Evolutionary conservation across 169 alveolate species (phyloP).

Genomic region (Eimeria maxima): DNA sequence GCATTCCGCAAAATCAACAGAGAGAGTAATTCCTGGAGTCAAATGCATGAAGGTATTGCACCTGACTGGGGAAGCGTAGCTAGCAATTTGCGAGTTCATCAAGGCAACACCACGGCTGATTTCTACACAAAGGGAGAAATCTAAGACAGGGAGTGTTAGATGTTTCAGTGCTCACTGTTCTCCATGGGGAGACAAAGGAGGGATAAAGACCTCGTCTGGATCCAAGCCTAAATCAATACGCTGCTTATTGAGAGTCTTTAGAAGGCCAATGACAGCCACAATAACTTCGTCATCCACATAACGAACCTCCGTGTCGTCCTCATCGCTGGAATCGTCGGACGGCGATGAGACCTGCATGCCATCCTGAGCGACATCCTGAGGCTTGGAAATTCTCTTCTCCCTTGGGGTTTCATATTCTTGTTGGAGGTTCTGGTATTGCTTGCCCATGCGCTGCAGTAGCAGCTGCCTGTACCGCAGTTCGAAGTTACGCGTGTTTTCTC

Average conservation of each 20-base stretch:
- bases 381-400: not conserved
- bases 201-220: conserved; percentile 74
- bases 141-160: not conserved
- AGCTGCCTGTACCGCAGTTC: conserved; percentile 71
- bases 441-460: conserved; percentile 71
- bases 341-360: not conserved
- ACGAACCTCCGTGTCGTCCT: conserved; percentile 76
- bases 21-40: not conserved
- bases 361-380: conserved; percentile 14
- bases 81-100: not conserved
- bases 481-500: conserved; percentile 68
- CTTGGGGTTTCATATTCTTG: conserved; percentile 70
- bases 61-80: not conserved
- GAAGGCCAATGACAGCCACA: conserved; percentile 69
- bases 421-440: conserved; percentile 62
- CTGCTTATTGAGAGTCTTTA: conserved; percentile 48
- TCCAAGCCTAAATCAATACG: conserved; percentile 62
- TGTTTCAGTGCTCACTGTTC: conserved; percentile 15
- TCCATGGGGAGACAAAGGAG: conserved; percentile 34
- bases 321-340: conserved; percentile 66
- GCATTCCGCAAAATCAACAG: not conserved
- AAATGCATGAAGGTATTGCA: not conserved
- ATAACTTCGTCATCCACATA: conserved; percentile 72
- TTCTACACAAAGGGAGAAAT: not conserved
- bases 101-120: not conserved